Base-by-base conservation (phyloP, 352 stramenopile genomes). In the Phytophthora tubulina region DNA sequence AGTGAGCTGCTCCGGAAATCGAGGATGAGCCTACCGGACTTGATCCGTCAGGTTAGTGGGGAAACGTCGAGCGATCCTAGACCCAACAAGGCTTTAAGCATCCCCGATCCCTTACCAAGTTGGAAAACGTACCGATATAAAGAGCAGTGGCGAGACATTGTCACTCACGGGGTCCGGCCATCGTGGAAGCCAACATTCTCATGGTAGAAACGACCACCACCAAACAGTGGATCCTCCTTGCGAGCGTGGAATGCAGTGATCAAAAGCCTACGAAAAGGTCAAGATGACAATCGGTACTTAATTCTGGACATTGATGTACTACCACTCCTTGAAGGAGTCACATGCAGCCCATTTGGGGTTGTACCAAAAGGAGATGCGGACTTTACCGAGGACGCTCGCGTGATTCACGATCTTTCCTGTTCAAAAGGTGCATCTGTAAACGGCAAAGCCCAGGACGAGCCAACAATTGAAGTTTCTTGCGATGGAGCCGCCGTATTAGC, bases 361-460 rank as follows among this genome's bases (percentile, higher is more conserved):
- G 55, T 75, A 0, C 52, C 30, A 6, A 71, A 75, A 27, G 41
- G 48, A 0, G 32, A 58, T 7, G 31, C n/a, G 0, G 13, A 52
- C 3, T n/a, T 68, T 10, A 27, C 5, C 2, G 10, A 35, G 0
- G 51, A 67, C 17, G 51, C 50, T 7, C 52, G 65, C 4, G 58
- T 73, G 4, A 73, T 73, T 14, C 57, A 73, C n/a, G 57, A 68
- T n/a, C 27, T 73, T 6, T 68, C 66, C 0, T 68, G 13, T 30
- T 57, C 66, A 13, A 50, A 45, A 50, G 57, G 58, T 21, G 4
- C 11, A 0, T 65, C 58, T 1, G 39, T 73, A 8, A 67, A 73
- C 13, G 58, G 56, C 8, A 48, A 61, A 15, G 30, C 32, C 0
- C 38, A 63, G 27, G 33, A 46, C 2, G 10, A 30, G 0, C 13